phyloP scores from a whole-genome alignment of 768 basidiomycete genomes.

The Termitomyces eurrhizus region DNA sequence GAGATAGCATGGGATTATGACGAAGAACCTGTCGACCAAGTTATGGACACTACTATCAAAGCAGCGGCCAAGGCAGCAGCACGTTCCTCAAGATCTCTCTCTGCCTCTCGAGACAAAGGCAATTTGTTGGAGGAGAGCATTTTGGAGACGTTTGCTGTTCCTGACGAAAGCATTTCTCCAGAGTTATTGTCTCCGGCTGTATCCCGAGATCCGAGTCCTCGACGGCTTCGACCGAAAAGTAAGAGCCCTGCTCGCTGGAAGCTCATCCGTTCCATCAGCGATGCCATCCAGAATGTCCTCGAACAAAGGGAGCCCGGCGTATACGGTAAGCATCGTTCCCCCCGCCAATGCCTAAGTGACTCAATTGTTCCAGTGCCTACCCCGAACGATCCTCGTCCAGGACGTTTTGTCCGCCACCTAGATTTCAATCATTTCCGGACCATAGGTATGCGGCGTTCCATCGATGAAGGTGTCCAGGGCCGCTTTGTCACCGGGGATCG shows the following conservation, averaged over 20 bases:
- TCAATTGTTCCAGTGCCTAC: slow-evolving; percentile 49
- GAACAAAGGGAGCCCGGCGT: slow-evolving; percentile 61
- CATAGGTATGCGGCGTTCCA: slow-evolving; percentile 90
- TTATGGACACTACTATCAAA: slow-evolving; percentile 65
- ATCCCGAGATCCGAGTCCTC: slow-evolving; percentile 81
- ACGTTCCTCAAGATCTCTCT: slow-evolving; percentile 36
- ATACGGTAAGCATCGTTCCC: slow-evolving; percentile 46
- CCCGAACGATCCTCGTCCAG: slow-evolving; percentile 67
- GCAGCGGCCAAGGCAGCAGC: slow-evolving; percentile 63
- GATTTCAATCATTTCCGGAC: slow-evolving; percentile 98
- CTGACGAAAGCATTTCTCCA: slow-evolving; percentile 67
- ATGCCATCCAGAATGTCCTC: slow-evolving; percentile 72
- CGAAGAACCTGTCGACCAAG: slow-evolving; percentile 57
- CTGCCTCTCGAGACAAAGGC: slow-evolving; percentile 32
- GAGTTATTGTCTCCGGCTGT: slow-evolving; percentile 77
- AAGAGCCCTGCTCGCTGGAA: slow-evolving; percentile 84
- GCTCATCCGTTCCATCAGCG: slow-evolving; percentile 71
- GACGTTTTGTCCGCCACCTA: slow-evolving; percentile 79
- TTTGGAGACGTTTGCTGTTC: slow-evolving; percentile 52
- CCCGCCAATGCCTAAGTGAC: too few species aligned
- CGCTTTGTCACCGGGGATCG: slow-evolving; percentile 93
- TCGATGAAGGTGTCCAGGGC: slow-evolving; percentile 84
- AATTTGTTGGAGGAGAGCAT: slow-evolving; percentile 58
- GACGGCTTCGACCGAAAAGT: slow-evolving; percentile 71
- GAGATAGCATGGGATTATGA: slow-evolving; percentile 73